Conservation (phyloP, 1,284 basidiomycete species). For the Cutaneotrichosporon cavernicola region DNA sequence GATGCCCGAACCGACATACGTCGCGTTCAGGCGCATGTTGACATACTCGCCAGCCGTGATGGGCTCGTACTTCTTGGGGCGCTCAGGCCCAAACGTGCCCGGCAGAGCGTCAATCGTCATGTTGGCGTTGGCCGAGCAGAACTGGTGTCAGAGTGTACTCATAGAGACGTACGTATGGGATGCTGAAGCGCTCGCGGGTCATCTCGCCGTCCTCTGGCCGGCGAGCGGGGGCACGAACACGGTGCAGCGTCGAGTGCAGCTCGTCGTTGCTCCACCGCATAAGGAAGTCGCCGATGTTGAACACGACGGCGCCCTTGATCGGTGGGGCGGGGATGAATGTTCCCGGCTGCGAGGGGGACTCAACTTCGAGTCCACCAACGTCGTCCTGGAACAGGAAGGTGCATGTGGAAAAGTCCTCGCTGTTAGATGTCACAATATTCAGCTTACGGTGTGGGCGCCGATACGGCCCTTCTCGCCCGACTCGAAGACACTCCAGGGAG, state of each 20-base stretch:
- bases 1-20: conserved; percentile 23
- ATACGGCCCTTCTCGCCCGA: conserved; percentile 58
- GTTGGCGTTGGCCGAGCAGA: conserved; percentile 55
- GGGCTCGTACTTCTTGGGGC: conserved; percentile 55
- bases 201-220: conserved; percentile 43
- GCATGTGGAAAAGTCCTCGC: conserved; percentile 58
- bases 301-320: conserved; percentile 59
- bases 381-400: conserved; percentile 64
- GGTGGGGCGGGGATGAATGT: conserved; percentile 58
- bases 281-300: conserved; percentile 64
- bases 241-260: conserved; percentile 62
- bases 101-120: conserved; percentile 59
- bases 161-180: conserved; percentile 58
- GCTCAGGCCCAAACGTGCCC: conserved; percentile 57
- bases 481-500: conserved; percentile 45
- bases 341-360: conserved; percentile 58
- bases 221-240: conserved; percentile 58
- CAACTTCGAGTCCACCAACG: conserved; percentile 63
- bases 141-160: conserved; percentile 41
- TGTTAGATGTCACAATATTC: too few relatives aligned
- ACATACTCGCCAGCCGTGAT: conserved; percentile 56
- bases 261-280: conserved; percentile 65
- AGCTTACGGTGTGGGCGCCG: conserved; percentile 58
- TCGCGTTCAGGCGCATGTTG: conserved; percentile 38
- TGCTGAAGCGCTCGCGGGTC: conserved; percentile 60